Conservation (phyloP, 177 flowering plant species). For the Vitis hybrid region DNA sequence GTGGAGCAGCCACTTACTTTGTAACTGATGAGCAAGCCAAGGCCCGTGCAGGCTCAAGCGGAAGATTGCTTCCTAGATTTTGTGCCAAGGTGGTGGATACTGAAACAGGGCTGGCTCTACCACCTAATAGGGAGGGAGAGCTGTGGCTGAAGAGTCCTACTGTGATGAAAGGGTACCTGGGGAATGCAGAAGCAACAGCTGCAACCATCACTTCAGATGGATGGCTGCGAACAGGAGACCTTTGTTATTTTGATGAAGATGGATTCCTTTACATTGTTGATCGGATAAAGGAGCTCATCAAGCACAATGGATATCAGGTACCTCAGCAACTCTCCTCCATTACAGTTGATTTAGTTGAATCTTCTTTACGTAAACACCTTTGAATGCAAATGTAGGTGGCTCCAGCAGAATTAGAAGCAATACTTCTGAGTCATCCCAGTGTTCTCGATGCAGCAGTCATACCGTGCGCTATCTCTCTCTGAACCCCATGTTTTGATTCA, state of each 20-base stretch:
- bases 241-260: conserved; percentile 62
- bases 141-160: conserved; percentile 61
- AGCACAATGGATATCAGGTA: conserved; percentile 84
- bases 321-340: not conserved
- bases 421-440: conserved; percentile 55
- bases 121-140: conserved; percentile 57
- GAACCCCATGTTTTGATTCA: not conserved
- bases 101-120: conserved; percentile 42
- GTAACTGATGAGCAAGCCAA: conserved; percentile 30
- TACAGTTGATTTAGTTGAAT: not conserved
- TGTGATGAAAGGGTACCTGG: conserved; percentile 62
- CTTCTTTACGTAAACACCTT: not conserved
- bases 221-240: conserved; percentile 79
- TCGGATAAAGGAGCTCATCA: conserved; percentile 82
- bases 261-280: conserved; percentile 70
- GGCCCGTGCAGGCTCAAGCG: conserved; percentile 38
- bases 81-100: conserved; percentile 55
- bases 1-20: conserved; percentile 49
- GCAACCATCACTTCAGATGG: conserved; percentile 51
- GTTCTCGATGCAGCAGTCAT: conserved; percentile 76
- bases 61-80: conserved; percentile 45
- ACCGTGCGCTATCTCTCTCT: conserved; percentile 44
- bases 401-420: conserved; percentile 73
- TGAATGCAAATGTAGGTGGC: conserved; percentile 52
- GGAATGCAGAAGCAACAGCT: conserved; percentile 60